Base-by-base conservation (phyloP, 148 eudicot genomes). In the Nyssa sinensis region DNA sequence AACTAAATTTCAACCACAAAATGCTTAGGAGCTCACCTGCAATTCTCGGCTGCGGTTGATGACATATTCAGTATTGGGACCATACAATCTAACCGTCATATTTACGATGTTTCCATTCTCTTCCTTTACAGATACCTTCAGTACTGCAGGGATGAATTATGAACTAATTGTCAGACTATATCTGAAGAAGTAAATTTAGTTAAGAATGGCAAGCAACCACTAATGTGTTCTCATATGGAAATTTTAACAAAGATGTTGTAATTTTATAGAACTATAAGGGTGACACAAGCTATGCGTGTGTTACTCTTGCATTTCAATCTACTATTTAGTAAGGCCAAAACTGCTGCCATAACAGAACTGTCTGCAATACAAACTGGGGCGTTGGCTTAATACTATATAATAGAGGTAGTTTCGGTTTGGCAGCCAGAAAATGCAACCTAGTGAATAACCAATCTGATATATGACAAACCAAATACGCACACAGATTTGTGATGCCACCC, bases 41-140 rank as follows among this genome's bases (percentile, higher is more conserved):
- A 90, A 71, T 79, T 95, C 99, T 69, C 99, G 78, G 72, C 90
- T 89, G 66, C 99, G 95, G 64, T 95, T 80, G 81, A 95, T 89
- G 47, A 95, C 96, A 81, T 84, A 90, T 29, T 95, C 99, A 37
- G 99, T 95, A 82, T 95, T 95, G 47, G 97, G 99, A 58, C 99
- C 99, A 81, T 92, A 95, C 81, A 95, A 68, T 74, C 99, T 86
- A 66, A 95, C 90, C 7, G 93, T 89, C 57, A 85, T 61, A 24
- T 81, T 69, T 66, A 83, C 91, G 28, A 70, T 79, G 53, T 74
- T 79, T n/a, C 85, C 90, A 53, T 74, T 79, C 44, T 84, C 86
- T 77, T 92, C 96, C 64, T 62, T 85, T 59, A 89, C 87, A 55
- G 96, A 85, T 39, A 93, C 94, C 91, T 90, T 95, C 83, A 95